These are phyloP conservation scores for Aplosporella prunicola DNA, from an alignment of 2,329 filamentous ascomycete species.

Conservation along the genomic window DNA sequence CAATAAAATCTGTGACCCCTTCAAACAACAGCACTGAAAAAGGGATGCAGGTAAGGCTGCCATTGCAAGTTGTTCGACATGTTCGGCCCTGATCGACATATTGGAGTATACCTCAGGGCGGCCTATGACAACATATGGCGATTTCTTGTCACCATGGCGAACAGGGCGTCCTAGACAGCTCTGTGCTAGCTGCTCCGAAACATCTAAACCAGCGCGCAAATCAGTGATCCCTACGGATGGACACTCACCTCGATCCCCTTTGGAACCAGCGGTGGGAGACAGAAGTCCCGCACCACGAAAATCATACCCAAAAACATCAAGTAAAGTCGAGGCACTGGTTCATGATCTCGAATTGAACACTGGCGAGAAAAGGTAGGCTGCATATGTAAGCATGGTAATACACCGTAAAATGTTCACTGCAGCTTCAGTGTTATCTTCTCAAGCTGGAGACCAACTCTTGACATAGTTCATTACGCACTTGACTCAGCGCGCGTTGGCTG, in stretches of 20 bases:
- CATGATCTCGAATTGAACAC: not conserved
- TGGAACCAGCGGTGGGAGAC: not conserved
- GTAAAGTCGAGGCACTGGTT: not conserved
- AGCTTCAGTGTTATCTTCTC: constrained; percentile 41
- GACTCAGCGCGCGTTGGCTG: constrained; percentile 13
- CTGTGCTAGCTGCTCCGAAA: no score
- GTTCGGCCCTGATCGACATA: no score
- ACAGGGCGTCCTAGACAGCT: no score
- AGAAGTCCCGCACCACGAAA: not conserved
- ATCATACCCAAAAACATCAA: not conserved
- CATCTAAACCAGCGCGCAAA: no score
- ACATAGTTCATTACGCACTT: constrained; percentile 36
- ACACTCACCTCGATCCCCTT: no score
- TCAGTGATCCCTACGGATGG: no score
- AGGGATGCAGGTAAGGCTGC: no score
- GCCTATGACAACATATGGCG: no score
- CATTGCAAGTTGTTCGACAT: no score
- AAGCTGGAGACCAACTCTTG: constrained; percentile 41
- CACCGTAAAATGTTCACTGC: constrained; percentile 4
- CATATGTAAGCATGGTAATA: not conserved
- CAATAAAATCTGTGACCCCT: constrained; percentile 25
- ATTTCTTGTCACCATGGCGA: no score
- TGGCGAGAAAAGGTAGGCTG: not conserved
- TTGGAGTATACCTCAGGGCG: no score
- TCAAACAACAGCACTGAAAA: no score